Evolutionary conservation across 2,329 filamentous ascomycete species (phyloP), one percentile per base, ranked within the genome.

Genomic region (Neobulgaria alba): DNA sequence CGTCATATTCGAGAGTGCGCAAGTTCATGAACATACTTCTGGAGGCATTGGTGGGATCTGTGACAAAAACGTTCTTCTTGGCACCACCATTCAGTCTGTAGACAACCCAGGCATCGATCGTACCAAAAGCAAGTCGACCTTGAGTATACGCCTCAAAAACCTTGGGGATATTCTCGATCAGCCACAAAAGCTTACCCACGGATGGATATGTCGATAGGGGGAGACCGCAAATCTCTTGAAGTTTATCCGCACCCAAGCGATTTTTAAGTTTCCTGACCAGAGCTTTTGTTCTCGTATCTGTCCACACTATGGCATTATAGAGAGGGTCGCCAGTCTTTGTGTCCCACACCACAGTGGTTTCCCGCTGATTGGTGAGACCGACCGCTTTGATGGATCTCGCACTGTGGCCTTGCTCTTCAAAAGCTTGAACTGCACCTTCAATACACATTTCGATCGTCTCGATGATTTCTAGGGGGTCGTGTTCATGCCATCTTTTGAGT

Each of bases 21-120:
- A 95, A 71, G 64, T 94, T 87, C 82, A 94, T 89, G 63, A 95
- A 92, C 87, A 94, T 93, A 46, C 88, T 95, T 57, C 88, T 72
- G 39, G 84, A 90, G 15, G 88, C 88, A 60, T 95, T 95, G 46
- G 85, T 87, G 35, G 82, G 78, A 61, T 95, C 88, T 0, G 88
- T 92, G 43, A 94, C 85, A 57, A 85, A 80, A 32, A 88, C 63
- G 41, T 67, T 65, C 38, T 72, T 76, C 44, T 76, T 69, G 21
- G 67, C 70, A 36, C 83, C 81, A 42, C 85, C 86, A 56, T 93
- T 87, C 37, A 95, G 73, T 54, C 81, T 79, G 66, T 86, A 94
- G 39, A 94, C 74, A 43, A 95, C 69, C 88, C 88, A 95, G 2
- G 83, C 77, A 62, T 95, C 88, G 45, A 94, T 79, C 5, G 88